Conservation (phyloP, 164 flowering plant genomes). For the Liriodendron chinense region DNA sequence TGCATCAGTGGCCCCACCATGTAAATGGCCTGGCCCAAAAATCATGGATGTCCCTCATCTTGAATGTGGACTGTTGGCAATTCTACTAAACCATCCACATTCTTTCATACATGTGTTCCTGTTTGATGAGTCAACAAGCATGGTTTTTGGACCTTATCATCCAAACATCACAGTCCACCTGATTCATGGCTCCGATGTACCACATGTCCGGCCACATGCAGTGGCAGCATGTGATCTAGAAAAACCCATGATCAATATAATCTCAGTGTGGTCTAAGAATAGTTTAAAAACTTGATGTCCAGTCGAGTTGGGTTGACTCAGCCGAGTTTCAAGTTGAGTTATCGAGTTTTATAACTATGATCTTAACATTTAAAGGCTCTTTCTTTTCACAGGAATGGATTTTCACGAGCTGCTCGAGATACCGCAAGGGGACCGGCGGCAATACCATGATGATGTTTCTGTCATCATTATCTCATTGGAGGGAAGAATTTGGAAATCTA, state of each 20-base stretch:
- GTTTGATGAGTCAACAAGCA: neutral
- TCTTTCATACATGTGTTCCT: too few relatives aligned
- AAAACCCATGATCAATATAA: too few relatives aligned
- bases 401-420: conserved; percentile 76
- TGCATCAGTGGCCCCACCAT: neutral
- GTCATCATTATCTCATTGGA: conserved; percentile 70
- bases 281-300: neutral
- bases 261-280: neutral
- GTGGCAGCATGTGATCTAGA: too few relatives aligned
- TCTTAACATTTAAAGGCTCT: too few relatives aligned
- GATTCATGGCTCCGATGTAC: neutral
- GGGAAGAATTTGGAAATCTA: conserved; percentile 78
- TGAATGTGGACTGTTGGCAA: too few relatives aligned
- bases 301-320: neutral
- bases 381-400: conserved; percentile 51
- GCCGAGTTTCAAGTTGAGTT: too few relatives aligned
- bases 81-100: too few relatives aligned
- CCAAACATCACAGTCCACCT: neutral
- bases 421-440: conserved; percentile 75
- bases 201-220: too few relatives aligned
- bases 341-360: too few relatives aligned
- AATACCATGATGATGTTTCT: conserved; percentile 77
- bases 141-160: neutral
- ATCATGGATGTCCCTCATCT: neutral
- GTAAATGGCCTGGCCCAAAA: neutral